These are phyloP conservation scores for Bocquillonia castaneifolia DNA, from an alignment of 441 rosid species.

Conservation along the genomic window DNA sequence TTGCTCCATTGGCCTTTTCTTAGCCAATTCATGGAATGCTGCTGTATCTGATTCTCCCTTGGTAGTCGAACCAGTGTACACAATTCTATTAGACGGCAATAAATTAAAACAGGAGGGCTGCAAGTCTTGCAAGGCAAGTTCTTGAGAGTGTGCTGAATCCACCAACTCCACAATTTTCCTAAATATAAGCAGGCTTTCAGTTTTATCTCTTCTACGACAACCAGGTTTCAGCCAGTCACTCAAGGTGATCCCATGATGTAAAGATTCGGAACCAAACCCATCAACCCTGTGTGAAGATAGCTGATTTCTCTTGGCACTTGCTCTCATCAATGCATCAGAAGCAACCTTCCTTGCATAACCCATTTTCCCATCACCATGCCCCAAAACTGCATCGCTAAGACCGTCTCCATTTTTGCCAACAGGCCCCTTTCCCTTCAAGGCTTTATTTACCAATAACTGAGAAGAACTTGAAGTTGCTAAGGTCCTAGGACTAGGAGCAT, in stretches of 20 bases:
- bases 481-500: slow-evolving; percentile 30
- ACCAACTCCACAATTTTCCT: slow-evolving; percentile 72
- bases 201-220: slow-evolving; percentile 37
- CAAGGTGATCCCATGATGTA: slow-evolving; percentile 43
- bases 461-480: slow-evolving; percentile 35
- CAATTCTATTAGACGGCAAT: slow-evolving; percentile 43
- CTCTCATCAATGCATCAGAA: slow-evolving; percentile 31
- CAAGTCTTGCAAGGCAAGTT: slow-evolving; percentile 51
- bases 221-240: slow-evolving; percentile 57
- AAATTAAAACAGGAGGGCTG: slow-evolving; percentile 51
- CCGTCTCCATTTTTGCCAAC: slow-evolving; percentile 29
- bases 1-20: slow-evolving; percentile 39
- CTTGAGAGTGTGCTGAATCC: slow-evolving; percentile 61
- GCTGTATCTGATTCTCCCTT: slow-evolving; percentile 31
- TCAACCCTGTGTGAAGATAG: slow-evolving; percentile 26
- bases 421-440: slow-evolving; percentile 45
- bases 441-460: slow-evolving; percentile 37
- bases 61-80: slow-evolving; percentile 46
- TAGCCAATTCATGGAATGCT: slow-evolving; percentile 31
- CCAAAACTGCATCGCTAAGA: slow-evolving; percentile 20
- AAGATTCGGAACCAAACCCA: slow-evolving; percentile 30
- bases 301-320: slow-evolving; percentile 28
- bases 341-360: slow-evolving; percentile 29
- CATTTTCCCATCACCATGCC: slow-evolving; percentile 29
- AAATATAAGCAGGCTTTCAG: slow-evolving; percentile 42